These are phyloP conservation scores for Pestalotiopsis fici DNA, from an alignment of 2,329 filamentous ascomycete species.

Conservation along the genomic window DNA sequence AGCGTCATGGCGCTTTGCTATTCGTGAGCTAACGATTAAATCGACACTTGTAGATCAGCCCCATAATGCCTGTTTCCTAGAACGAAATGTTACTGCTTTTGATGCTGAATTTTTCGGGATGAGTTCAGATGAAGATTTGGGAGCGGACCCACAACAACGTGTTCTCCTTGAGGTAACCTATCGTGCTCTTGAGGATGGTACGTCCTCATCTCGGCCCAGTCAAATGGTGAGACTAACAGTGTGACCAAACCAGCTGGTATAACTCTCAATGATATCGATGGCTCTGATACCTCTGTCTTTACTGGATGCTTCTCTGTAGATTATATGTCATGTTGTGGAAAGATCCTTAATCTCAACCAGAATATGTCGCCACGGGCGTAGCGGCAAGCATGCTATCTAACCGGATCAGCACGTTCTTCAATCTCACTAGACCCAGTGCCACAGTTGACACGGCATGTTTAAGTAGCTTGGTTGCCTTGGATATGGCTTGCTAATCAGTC, in stretches of 20 bases:
- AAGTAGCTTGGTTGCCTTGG: constrained; percentile 53
- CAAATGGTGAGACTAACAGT: constrained; percentile 3
- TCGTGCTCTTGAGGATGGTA: constrained; percentile 43
- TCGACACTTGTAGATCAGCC: too few species aligned
- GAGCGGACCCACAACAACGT: constrained; percentile 44
- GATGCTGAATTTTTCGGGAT: not conserved
- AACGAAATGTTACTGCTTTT: not conserved
- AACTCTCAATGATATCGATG: not conserved
- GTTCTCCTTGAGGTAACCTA: constrained; percentile 52
- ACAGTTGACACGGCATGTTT: constrained; percentile 63
- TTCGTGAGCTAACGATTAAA: too few species aligned
- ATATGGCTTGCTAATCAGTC: constrained; percentile 53
- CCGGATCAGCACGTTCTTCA: constrained; percentile 56
- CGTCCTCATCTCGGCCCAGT: constrained; percentile 24
- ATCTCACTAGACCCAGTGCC: constrained; percentile 56
- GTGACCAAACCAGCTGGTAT: not conserved
- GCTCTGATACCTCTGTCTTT: not conserved
- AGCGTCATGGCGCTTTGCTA: too few species aligned
- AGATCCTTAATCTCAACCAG: constrained; percentile 10
- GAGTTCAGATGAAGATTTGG: not conserved
- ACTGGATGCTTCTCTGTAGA: constrained; percentile 32
- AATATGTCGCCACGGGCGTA: constrained; percentile 54
- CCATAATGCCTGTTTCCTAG: not conserved
- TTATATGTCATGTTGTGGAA: constrained; percentile 29
- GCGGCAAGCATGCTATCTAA: constrained; percentile 56